phyloP scores from a whole-genome alignment of 495 filamentous ascomycete species.

The Cudoniella acicularis region DNA sequence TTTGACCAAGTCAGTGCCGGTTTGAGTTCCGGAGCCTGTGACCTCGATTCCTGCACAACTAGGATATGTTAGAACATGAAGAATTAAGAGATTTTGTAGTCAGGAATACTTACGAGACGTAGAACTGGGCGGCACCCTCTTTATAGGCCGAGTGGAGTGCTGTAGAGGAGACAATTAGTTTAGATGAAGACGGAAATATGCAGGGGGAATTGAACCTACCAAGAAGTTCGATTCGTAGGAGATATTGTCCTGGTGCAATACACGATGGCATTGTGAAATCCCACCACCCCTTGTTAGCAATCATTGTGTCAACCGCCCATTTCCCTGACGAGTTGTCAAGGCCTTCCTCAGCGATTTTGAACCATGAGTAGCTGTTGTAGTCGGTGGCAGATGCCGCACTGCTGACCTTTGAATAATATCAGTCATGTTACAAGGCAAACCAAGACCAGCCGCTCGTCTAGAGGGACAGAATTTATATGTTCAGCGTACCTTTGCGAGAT shows the following conservation, averaged over 20 bases:
- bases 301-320: constrained; percentile 17
- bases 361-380: constrained; percentile 22
- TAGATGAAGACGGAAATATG: background rate
- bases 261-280: constrained; percentile 41
- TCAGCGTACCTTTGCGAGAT: constrained; percentile 42
- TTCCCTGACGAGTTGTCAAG: constrained; percentile 8
- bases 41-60: constrained; percentile 51
- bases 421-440: background rate
- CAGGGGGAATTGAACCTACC: background rate
- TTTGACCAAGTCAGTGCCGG: constrained; percentile 42
- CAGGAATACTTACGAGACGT: constrained; percentile 22
- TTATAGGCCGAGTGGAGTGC: constrained; percentile 42
- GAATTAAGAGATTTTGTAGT: background rate
- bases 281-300: constrained; percentile 29
- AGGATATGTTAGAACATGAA: background rate
- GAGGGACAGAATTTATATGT: background rate
- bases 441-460: background rate
- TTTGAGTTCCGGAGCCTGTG: constrained; percentile 40
- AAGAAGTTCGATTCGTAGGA: constrained; percentile 47
- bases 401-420: constrained; percentile 30
- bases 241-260: constrained; percentile 43
- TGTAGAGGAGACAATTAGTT: constrained; percentile 8
- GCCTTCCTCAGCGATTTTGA: constrained; percentile 20
- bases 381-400: constrained; percentile 40
- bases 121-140: constrained; percentile 45